Base-by-base conservation (phyloP, 2,329 filamentous ascomycete genomes). In the Cordyceps cicadae region DNA sequence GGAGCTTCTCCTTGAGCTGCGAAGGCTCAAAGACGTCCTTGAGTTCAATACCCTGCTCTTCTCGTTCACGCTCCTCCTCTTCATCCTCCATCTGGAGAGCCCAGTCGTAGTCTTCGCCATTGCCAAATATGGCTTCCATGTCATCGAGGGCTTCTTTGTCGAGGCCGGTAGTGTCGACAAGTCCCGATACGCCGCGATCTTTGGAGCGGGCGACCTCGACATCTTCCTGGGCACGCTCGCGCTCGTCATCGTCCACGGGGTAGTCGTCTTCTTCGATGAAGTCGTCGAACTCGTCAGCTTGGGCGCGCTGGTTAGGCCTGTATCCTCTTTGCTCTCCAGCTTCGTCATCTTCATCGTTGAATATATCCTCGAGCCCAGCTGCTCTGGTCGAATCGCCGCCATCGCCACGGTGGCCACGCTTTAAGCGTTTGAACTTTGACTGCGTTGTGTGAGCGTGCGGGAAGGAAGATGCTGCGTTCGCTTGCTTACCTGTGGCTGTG, bases 11-110 rank as follows among this genome's bases (percentile, higher is more conserved):
- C 61, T 88, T 87, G 45, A 99, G 83, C 72, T 99, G 92, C 3
- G 92, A 96, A 0, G 94, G 94, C 74, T 99, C 94, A 69, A 99
- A 99, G 55, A 99, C 93, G 71, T 99, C 93, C 76, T 97, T 97
- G 64, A 99, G 83, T 74, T 97, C 91, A 48, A 97, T 85, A 50
- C 87, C 87, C 68, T 92, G 89, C 66, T 95, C 90, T 63, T 90
- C 89, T 62, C 87, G 83, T 65, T 89, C 81, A 61, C 88, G 86
- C 53, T 90, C 87, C 65, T 95, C 90, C 65, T 92, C 88, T 54
- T 92, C 87, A 51, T 94, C 89, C 73, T 97, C 92, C 69, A 93
- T 81, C 57, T 93, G 89, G 53, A 99, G 78, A 9, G 93, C 94
- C 87, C 95, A 99, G 67, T 92, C 87, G 70, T 97, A 99, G 70